A percentile compares a stretch with the other conserved stretches of the same genome.
phyloP scores from a whole-genome alignment of 129 eudicot genomes.

The Oenanthe sinensis region DNA sequence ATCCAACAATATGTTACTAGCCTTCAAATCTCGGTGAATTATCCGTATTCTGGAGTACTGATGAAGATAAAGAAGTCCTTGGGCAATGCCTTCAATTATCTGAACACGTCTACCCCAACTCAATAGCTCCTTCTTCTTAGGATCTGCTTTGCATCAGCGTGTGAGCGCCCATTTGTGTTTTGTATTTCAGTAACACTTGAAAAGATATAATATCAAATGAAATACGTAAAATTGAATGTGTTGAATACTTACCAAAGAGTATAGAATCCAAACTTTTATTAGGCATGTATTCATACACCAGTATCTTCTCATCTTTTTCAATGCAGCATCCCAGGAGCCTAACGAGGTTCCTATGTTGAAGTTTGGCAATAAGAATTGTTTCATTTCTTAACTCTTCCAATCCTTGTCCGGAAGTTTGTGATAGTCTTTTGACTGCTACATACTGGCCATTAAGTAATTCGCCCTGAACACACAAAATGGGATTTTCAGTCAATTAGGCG shows the following conservation, averaged over 20 bases:
- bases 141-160: neutral
- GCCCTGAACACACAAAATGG: neutral
- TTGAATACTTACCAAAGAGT: neutral
- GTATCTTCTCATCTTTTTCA: slow-evolving; percentile 8
- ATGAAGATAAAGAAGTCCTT: slow-evolving; percentile 15
- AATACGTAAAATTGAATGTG: neutral
- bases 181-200: neutral
- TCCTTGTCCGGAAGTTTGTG: slow-evolving; percentile 13
- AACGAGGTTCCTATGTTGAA: slow-evolving; percentile 4
- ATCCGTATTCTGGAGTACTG: slow-evolving; percentile 11
- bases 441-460: slow-evolving; percentile 8
- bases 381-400: slow-evolving; percentile 12
- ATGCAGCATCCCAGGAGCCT: slow-evolving; percentile 15
- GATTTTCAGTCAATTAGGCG: neutral
- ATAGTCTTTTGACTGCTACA: slow-evolving; percentile 12
- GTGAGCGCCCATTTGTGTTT: neutral
- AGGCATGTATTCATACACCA: slow-evolving; percentile 5
- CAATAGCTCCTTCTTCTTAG: slow-evolving; percentile 5
- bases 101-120: slow-evolving; percentile 1
- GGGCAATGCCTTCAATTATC: slow-evolving; percentile 10
- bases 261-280: slow-evolving; percentile 7
- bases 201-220: neutral
- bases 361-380: slow-evolving; percentile 7
- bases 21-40: slow-evolving; percentile 7
- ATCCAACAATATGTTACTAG: slow-evolving; percentile 9